Evolutionary conservation across 805 yeast species (phyloP).

Genomic region (Cephaloascus albidus): DNA sequence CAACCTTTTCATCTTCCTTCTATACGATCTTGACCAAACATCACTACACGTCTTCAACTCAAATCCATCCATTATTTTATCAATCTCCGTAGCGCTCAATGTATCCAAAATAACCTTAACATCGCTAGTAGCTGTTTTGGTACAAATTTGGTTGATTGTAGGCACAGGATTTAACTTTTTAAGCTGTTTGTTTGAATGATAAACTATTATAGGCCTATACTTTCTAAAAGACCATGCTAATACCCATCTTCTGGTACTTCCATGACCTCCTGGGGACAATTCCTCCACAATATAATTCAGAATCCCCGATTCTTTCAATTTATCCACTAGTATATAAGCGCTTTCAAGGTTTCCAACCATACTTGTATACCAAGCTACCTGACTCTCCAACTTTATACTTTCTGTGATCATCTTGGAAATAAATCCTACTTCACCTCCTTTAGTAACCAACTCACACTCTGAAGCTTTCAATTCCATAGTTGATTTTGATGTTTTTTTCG

Average conservation of each 20-base stretch:
- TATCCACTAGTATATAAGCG: slow-evolving; percentile 6
- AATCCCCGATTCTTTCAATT: slow-evolving; percentile 2
- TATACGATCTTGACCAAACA: slow-evolving; percentile 18
- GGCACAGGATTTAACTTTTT: neutral
- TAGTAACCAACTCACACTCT: slow-evolving; percentile 23
- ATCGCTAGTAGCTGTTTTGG: no score
- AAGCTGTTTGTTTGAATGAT: neutral
- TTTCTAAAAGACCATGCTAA: slow-evolving; percentile 22
- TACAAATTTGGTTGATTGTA: neutral
- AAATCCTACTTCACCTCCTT: slow-evolving; percentile 38
- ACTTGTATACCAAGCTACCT: slow-evolving; percentile 29
- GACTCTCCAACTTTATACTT: slow-evolving; percentile 8
- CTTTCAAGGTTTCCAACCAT: slow-evolving; percentile 18
- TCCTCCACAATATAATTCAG: slow-evolving; percentile 19
- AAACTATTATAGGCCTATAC: neutral
- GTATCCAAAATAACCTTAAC: neutral
- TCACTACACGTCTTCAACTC: slow-evolving; percentile 2
- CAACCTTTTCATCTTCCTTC: slow-evolving; percentile 3
- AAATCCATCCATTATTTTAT: neutral
- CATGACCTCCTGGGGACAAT: slow-evolving; percentile 12
- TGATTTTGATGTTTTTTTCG: slow-evolving; percentile 10
- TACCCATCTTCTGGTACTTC: slow-evolving; percentile 24
- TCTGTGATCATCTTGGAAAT: slow-evolving; percentile 22
- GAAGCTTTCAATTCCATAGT: slow-evolving; percentile 17
- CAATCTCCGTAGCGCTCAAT: neutral